Conservation (phyloP, 768 basidiomycete genomes). For the Naematelia encephala region DNA sequence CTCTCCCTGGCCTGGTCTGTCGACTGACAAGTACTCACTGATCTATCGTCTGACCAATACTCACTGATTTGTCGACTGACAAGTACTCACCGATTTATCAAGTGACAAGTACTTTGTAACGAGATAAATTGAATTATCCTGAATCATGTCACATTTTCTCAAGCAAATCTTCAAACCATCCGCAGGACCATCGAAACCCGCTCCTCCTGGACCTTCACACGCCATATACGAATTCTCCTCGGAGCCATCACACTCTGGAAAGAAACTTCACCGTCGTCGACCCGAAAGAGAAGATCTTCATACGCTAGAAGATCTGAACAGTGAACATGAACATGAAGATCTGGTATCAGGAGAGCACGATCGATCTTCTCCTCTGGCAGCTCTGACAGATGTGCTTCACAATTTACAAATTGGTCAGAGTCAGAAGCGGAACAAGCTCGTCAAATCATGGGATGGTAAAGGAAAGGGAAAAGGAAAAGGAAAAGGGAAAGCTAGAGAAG, state of each 20-base stretch:
- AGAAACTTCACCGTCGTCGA: background rate
- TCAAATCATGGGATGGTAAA: background rate
- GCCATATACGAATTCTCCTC: background rate
- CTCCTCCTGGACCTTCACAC: background rate
- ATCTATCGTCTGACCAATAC: too few relatives aligned
- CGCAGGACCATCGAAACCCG: background rate
- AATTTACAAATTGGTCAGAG: too few relatives aligned
- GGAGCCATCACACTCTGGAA: background rate
- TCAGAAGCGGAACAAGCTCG: too few relatives aligned
- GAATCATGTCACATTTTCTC: slow-evolving; percentile 31
- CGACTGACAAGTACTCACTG: background rate
- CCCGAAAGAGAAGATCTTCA: slow-evolving; percentile 3
- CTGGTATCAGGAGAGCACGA: background rate
- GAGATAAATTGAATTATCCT: too few relatives aligned
- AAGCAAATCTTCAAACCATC: slow-evolving; percentile 17
- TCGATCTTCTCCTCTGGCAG: background rate
- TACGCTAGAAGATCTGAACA: background rate
- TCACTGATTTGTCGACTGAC: background rate
- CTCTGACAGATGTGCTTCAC: too few relatives aligned
- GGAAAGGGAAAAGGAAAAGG: background rate
- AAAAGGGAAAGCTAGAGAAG: background rate
- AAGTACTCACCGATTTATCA: too few relatives aligned
- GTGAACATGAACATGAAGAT: background rate
- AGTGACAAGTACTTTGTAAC: too few relatives aligned
- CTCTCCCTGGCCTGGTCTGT: background rate